Base-by-base conservation (phyloP, 108 stramenopile species). In the Schizochytrium sp. region DNA sequence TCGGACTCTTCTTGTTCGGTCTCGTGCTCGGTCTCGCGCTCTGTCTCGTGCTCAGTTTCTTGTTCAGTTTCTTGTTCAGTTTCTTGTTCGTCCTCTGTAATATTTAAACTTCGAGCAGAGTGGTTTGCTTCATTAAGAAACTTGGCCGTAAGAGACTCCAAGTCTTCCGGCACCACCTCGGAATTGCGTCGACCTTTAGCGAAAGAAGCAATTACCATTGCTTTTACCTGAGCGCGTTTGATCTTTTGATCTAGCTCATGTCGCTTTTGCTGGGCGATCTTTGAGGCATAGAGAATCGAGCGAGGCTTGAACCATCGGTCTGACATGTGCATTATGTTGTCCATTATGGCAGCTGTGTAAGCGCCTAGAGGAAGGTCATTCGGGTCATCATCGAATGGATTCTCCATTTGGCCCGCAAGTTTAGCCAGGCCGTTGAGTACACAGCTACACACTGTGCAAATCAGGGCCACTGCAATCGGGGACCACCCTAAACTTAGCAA, bases 371-470 rank as follows among this genome's bases (percentile, higher is more conserved):
- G 76, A 10, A 83, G 53, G 53, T 83, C 53, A 53, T 83, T 83
- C 17, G 53, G 76, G 55, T 49, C 76, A 38, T 83, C 53, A n/a
- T 55, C 76, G 40, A 83, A 83, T 17, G 76, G 76, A 83, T 83
- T 83, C 28, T 83, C 76, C 76, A 83, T 55, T 42, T 83, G 76
- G 3, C 53, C 53, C 0, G 50, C 76, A 40, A 83, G 76, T 40
- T 83, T 83, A n/a, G 76, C 76, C 45, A 83, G 76, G 0, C 76
- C 76, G 76, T 83, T 83, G 28, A 83, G 3, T 38, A 83, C 76
- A 55, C 47, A 55, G 76, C 53, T 83, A 49, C 47, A 49, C 76
- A 83, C 76, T 49, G 76, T 83, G 76, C 76, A 83, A 83, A 83
- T 55, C 50, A 83, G 28, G 2, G 53, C 53, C 0, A 55, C 47